Percentiles rank a stretch among this genome's conserved stretches.
phyloP scores from a whole-genome alignment of 1,139 yeast genomes.

The Meyerozyma athensensis region DNA sequence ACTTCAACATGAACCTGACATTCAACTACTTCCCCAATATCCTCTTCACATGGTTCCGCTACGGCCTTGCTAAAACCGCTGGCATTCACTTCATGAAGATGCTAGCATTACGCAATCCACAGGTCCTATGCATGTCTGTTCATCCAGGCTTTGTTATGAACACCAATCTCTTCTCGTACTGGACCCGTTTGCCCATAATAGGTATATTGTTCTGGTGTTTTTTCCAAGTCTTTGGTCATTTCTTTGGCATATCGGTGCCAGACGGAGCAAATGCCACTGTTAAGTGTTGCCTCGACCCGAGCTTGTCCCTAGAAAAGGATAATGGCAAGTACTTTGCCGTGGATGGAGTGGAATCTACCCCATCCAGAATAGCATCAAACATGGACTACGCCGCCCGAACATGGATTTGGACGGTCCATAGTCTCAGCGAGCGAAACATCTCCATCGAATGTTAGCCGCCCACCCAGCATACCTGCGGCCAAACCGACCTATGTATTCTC shows the following conservation, averaged over 20 bases:
- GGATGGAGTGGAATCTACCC: slow-evolving; percentile 49
- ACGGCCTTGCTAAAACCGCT: slow-evolving; percentile 75
- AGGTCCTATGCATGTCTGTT: slow-evolving; percentile 59
- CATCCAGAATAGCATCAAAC: slow-evolving; percentile 57
- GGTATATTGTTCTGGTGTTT: slow-evolving; percentile 69
- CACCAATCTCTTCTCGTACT: slow-evolving; percentile 67
- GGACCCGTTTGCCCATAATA: slow-evolving; percentile 72
- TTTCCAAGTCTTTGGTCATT: slow-evolving; percentile 61
- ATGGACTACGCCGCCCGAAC: slow-evolving; percentile 62
- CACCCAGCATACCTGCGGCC: too few relatives aligned
- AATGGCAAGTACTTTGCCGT: slow-evolving; percentile 67
- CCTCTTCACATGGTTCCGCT: slow-evolving; percentile 73
- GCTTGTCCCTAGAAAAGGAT: slow-evolving; percentile 46
- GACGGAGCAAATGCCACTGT: slow-evolving; percentile 68
- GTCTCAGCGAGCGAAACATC: slow-evolving; percentile 48
- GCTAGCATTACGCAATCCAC: slow-evolving; percentile 63
- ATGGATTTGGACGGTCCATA: slow-evolving; percentile 80
- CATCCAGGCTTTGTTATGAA: slow-evolving; percentile 88
- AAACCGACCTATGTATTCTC: slow-evolving; percentile 6
- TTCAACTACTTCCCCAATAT: slow-evolving; percentile 61
- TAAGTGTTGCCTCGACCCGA: slow-evolving; percentile 57
- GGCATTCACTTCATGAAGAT: slow-evolving; percentile 71
- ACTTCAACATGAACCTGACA: slow-evolving; percentile 46
- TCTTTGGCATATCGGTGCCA: slow-evolving; percentile 68
- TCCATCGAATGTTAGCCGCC: slow-evolving; percentile 12